Base-by-base conservation (phyloP, 768 basidiomycete species). In the Termitomyces sp. region DNA sequence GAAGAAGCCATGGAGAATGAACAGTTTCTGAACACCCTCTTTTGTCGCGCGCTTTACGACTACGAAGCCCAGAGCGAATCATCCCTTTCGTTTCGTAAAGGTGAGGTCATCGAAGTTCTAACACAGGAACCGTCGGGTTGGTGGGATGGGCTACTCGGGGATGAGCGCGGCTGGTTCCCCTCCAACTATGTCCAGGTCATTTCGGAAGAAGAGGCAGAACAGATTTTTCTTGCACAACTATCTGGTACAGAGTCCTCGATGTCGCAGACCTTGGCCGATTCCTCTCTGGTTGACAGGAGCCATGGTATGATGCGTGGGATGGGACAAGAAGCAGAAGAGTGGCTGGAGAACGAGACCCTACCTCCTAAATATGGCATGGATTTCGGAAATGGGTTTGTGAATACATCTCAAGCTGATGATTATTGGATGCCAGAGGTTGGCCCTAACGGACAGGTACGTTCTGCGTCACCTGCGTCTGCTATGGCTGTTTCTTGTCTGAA, bases 101-200 rank as follows among this genome's bases (percentile, higher is more conserved):
- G 87, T 62, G 94, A 98, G 68, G 81, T 98, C 63, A 97, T 99
- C 62, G 93, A 98, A 71, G 93, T 98, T 59, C 79, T 96, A 54
- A 91, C 89, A 11, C 88, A 87, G 65, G 85, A 98, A 55, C 90
- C 92, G 38, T 91, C 91, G 5, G 96, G 96, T 16, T 99, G 96
- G 96, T 98, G 95, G 97, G 96, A 99, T 70, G 96, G 96, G 5
- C 76, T 97, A 58, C 79, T 97, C 22, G 84, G 86, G 49, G 90
- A 92, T 55, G 88, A 90, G 70, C 85, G 96, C 52, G 96, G 96
- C 57, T 96, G 93, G 93, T 96, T 99, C 72, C 96, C 96, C 22
- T 92, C 90, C 63, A 99, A 98, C 75, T 98, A 97, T 75, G 94
- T 97, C 46, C 74, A 78, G 48, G 68, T 83, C 46, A 85, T 98